Evolutionary conservation across 805 yeast species (phyloP).

Genomic region (Lachancea lanzarotensis): DNA sequence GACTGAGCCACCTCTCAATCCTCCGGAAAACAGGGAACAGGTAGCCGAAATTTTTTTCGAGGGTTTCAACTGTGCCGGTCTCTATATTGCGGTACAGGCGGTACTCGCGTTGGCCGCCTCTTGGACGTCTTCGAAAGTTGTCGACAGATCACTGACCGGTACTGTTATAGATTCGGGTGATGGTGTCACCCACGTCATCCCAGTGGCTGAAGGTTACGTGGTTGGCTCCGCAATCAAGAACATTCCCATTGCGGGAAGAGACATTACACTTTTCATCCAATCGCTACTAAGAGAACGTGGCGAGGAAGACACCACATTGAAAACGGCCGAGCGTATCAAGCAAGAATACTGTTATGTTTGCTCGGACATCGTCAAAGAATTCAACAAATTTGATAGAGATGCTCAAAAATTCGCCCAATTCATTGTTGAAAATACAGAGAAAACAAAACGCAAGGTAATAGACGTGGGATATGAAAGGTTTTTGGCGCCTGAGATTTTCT

Average conservation of each 20-base stretch:
- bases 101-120: conserved; percentile 97
- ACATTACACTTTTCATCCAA: conserved; percentile 90
- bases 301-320: conserved; percentile 85
- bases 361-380: conserved; percentile 96
- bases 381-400: conserved; percentile 87
- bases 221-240: conserved; percentile 96
- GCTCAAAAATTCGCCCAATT: conserved; percentile 92
- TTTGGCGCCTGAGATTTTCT: conserved; percentile 98
- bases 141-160: conserved; percentile 93
- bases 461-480: conserved; percentile 98
- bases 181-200: conserved; percentile 98
- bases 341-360: conserved; percentile 96
- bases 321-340: conserved; percentile 94
- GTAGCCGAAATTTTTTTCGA: conserved; percentile 99
- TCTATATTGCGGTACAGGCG: conserved; percentile 98
- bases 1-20: conserved; percentile 97
- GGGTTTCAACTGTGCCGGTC: conserved; percentile 96
- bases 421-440: conserved; percentile 70
- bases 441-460: conserved; percentile 57
- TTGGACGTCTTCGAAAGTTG: conserved; percentile 95
- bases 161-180: conserved; percentile 98
- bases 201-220: conserved; percentile 98
- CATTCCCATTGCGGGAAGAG: conserved; percentile 98
- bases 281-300: conserved; percentile 93
- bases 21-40: conserved; percentile 99